Conservation (phyloP, 2,329 filamentous ascomycete species). For the Zasmidium citrigriseum region DNA sequence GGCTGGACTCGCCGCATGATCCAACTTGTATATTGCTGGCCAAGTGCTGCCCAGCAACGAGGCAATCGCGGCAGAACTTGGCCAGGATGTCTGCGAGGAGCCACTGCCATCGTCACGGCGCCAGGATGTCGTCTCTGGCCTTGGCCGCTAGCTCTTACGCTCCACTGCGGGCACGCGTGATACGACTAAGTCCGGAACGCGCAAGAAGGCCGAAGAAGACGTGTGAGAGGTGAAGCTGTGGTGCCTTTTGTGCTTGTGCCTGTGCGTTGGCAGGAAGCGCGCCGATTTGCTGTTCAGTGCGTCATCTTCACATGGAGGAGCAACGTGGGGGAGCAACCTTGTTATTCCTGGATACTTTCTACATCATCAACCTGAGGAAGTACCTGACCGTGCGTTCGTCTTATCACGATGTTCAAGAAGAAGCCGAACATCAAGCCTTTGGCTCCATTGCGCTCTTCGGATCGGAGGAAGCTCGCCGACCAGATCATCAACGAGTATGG, state of each 20-base stretch:
- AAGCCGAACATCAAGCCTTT: slow-evolving; percentile 62
- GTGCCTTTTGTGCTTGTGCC: too few species aligned
- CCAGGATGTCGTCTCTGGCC: background rate
- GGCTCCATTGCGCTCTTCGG: slow-evolving; percentile 66
- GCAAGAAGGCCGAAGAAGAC: background rate
- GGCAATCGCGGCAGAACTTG: background rate
- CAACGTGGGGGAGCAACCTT: background rate
- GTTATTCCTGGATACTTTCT: background rate
- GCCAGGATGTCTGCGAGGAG: too few species aligned
- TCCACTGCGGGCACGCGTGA: background rate
- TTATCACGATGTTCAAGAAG: slow-evolving; percentile 39
- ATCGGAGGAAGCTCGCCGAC: slow-evolving; percentile 66
- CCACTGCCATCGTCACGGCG: background rate
- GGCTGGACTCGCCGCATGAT: background rate
- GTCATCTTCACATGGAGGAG: background rate
- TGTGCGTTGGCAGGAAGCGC: background rate
- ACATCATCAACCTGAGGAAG: background rate
- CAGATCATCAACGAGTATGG: slow-evolving; percentile 65
- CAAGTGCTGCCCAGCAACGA: background rate
- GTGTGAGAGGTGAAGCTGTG: too few species aligned
- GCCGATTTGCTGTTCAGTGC: background rate
- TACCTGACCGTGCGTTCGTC: background rate
- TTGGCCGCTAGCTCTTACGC: background rate
- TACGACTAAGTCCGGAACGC: background rate
- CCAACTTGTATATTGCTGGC: background rate